These are phyloP conservation scores for Mesotaenium endlicherianum DNA, from an alignment of 139 green algal genomes.

Conservation along the genomic window DNA sequence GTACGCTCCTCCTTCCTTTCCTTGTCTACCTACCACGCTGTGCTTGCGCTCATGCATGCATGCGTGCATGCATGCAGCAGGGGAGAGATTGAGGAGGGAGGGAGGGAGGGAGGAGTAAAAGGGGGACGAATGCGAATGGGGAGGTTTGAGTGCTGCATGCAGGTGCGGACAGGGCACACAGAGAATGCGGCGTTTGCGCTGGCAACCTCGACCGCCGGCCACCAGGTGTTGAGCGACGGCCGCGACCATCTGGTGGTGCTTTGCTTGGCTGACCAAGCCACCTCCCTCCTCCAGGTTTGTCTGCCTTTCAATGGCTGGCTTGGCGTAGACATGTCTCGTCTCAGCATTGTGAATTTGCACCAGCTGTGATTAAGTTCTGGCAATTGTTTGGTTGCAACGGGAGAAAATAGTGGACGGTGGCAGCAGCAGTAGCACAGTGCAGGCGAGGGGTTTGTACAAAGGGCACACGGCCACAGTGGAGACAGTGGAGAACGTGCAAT, in stretches of 20 bases:
- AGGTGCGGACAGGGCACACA: conserved; percentile 62
- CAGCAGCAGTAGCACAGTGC: neutral
- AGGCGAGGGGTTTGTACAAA: neutral
- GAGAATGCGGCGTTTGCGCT: conserved; percentile 86
- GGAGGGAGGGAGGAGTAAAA: neutral
- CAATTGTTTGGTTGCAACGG: no score
- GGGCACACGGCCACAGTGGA: conserved; percentile 32
- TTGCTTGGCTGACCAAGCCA: conserved; percentile 68
- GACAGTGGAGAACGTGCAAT: conserved; percentile 43
- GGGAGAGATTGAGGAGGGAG: neutral
- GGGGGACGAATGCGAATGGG: neutral
- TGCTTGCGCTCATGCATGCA: neutral
- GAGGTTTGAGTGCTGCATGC: neutral
- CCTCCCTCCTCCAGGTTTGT: conserved; percentile 12
- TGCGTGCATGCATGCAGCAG: neutral
- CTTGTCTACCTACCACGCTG: no score
- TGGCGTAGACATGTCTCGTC: no score
- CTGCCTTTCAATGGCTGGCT: no score
- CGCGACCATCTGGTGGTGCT: conserved; percentile 64
- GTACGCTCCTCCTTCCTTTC: no score
- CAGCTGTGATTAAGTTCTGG: no score
- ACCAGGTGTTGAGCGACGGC: conserved; percentile 36
- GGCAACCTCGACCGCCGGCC: conserved; percentile 20
- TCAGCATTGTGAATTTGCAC: no score
- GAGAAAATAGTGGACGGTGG: no score